phyloP scores from a whole-genome alignment of 2,329 filamentous ascomycete genomes.

The Ophiosphaerella herpotricha region DNA sequence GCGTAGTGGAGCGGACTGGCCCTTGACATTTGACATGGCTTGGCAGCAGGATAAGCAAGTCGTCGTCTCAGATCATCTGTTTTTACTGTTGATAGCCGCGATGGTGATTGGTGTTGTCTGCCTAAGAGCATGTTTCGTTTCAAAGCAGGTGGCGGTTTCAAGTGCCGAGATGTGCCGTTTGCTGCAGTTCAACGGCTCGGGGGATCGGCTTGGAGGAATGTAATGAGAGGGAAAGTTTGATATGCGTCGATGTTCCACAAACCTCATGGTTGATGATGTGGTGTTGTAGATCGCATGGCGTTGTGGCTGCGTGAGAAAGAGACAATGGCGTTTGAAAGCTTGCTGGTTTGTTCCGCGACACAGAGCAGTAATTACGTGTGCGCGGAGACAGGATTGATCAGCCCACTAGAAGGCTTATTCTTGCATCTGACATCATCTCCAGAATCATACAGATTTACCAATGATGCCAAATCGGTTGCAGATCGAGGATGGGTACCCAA shows the following conservation, averaged over 20 bases:
- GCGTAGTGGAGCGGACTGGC: too few species aligned
- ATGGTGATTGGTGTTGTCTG: neutral
- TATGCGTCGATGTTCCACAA: conserved; percentile 15
- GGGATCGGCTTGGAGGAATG: conserved; percentile 9
- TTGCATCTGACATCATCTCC: too few species aligned
- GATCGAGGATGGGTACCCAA: too few species aligned
- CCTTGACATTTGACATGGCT: neutral
- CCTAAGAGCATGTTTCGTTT: conserved; percentile 19
- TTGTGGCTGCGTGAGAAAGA: conserved; percentile 2
- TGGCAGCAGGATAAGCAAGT: neutral
- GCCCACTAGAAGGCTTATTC: too few species aligned
- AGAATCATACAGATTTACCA: too few species aligned
- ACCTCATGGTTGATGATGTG: neutral
- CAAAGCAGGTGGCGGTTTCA: conserved; percentile 18
- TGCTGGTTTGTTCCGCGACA: too few species aligned
- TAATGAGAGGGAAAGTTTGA: conserved; percentile 25
- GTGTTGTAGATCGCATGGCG: conserved; percentile 1
- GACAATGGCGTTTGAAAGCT: neutral
- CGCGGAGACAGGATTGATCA: too few species aligned
- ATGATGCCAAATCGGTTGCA: neutral
- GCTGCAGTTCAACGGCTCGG: conserved; percentile 10
- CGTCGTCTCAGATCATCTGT: neutral
- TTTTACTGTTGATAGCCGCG: neutral
- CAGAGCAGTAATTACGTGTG: too few species aligned
- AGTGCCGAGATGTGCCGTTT: conserved; percentile 17